Conservation (phyloP, 495 filamentous ascomycete species). For the Podospora sp. region DNA sequence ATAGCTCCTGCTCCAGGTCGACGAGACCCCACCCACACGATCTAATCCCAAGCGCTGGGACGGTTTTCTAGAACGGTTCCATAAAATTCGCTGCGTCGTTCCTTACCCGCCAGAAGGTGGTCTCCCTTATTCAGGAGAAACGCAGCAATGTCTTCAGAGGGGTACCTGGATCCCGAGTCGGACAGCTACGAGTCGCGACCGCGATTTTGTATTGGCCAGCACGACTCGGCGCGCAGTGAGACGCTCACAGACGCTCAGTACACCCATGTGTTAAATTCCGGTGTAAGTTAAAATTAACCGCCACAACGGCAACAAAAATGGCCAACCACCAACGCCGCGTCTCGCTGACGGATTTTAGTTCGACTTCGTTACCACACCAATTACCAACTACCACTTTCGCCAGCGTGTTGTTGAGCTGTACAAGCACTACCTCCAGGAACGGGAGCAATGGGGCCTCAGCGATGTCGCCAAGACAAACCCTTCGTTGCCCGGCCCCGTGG, state of each 20-base stretch:
- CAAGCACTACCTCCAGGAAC: slow-evolving; percentile 54
- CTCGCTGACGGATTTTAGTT: slow-evolving; percentile 59
- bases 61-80: neutral
- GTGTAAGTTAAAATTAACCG: slow-evolving; percentile 47
- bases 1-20: neutral
- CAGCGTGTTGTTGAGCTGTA: slow-evolving; percentile 68
- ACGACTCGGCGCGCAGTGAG: slow-evolving; percentile 67
- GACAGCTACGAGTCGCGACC: slow-evolving; percentile 52
- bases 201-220: slow-evolving; percentile 79
- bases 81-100: neutral
- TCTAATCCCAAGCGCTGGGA: neutral
- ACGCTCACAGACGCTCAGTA: slow-evolving; percentile 66
- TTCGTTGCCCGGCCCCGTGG: slow-evolving; percentile 50
- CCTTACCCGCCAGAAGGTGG: neutral
- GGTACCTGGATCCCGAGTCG: slow-evolving; percentile 51
- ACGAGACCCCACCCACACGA: neutral
- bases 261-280: slow-evolving; percentile 64
- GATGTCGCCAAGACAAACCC: slow-evolving; percentile 30
- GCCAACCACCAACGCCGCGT: neutral
- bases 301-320: neutral
- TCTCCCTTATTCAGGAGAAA: neutral
- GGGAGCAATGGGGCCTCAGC: slow-evolving; percentile 33
- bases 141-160: slow-evolving; percentile 29
- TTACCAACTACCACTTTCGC: slow-evolving; percentile 84
- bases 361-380: slow-evolving; percentile 86